Conservation (phyloP, 1,139 yeast genomes). For the Kluyveromyces marxianus region DNA sequence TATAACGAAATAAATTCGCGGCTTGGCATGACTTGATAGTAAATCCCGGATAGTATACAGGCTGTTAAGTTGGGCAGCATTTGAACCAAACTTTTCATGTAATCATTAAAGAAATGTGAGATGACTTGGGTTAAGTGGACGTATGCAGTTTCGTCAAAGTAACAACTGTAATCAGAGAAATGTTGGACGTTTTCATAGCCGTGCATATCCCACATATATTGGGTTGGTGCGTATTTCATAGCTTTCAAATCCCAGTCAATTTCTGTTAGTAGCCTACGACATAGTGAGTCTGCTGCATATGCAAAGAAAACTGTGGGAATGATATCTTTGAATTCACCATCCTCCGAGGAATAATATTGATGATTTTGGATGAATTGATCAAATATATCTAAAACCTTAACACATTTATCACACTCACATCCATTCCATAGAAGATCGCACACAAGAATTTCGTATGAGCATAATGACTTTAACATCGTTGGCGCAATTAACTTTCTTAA, state of each 20-base stretch:
- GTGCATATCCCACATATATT: slow-evolving; percentile 39
- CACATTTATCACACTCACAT: slow-evolving; percentile 55
- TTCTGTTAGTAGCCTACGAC: slow-evolving; percentile 29
- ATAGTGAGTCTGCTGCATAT: slow-evolving; percentile 40
- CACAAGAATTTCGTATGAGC: slow-evolving; percentile 63
- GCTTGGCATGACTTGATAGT: slow-evolving; percentile 18
- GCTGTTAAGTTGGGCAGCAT: slow-evolving; percentile 25
- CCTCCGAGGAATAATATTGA: slow-evolving; percentile 43
- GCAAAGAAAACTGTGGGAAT: slow-evolving; percentile 52
- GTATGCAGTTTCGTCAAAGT: slow-evolving; percentile 29
- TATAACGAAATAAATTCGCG: slow-evolving; percentile 15
- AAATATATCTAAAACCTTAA: slow-evolving; percentile 38
- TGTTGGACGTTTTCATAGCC: slow-evolving; percentile 34
- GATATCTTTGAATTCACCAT: slow-evolving; percentile 48
- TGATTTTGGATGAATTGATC: slow-evolving; percentile 59
- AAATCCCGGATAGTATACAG: slow-evolving; percentile 23
- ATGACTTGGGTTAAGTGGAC: slow-evolving; percentile 26
- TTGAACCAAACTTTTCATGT: slow-evolving; percentile 27
- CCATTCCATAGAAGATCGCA: slow-evolving; percentile 73
- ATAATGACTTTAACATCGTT: slow-evolving; percentile 47
- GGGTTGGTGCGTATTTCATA: slow-evolving; percentile 26
- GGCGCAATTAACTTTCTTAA: slow-evolving; percentile 46
- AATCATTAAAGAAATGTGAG: slow-evolving; percentile 36
- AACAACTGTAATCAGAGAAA: slow-evolving; percentile 32
- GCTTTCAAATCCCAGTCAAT: slow-evolving; percentile 27